These are phyloP conservation scores for Piper betle DNA, from an alignment of 164 flowering plant genomes.

Conservation along the genomic window DNA sequence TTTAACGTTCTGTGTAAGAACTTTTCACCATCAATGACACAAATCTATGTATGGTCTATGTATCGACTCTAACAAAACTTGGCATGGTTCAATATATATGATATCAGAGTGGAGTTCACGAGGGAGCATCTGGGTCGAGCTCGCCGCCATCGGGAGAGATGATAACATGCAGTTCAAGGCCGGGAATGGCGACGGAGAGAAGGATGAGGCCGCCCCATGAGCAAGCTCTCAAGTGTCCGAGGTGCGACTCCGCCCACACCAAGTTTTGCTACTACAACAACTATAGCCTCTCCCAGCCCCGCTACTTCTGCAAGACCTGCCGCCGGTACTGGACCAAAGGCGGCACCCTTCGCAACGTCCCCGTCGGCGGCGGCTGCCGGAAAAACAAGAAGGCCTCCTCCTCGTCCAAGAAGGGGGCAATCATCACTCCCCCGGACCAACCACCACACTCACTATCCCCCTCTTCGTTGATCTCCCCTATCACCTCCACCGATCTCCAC, in stretches of 20 bases:
- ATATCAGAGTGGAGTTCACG: constrained; percentile 22
- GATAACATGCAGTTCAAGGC: constrained; percentile 20
- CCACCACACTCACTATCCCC: not conserved
- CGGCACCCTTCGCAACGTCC: constrained; percentile 65
- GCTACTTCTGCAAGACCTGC: constrained; percentile 80
- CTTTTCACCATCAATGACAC: too few species aligned
- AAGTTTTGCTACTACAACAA: constrained; percentile 85
- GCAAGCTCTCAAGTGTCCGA: constrained; percentile 58
- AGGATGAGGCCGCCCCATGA: constrained; percentile 60
- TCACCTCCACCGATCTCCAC: not conserved
- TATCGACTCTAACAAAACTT: not conserved
- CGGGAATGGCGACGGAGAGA: constrained; percentile 38
- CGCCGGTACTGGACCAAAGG: constrained; percentile 85
- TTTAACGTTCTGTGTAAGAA: too few species aligned
- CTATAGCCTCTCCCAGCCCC: constrained; percentile 74
- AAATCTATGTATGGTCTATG: too few species aligned
- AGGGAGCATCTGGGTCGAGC: constrained; percentile 28
- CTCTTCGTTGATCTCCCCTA: not conserved
- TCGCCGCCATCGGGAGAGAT: constrained; percentile 43
- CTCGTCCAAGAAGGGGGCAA: not conserved
- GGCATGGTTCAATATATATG: not conserved
- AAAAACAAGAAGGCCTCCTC: constrained; percentile 20
- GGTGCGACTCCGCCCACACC: constrained; percentile 74
- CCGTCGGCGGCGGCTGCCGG: constrained; percentile 75
- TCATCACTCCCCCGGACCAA: not conserved